phyloP scores from a whole-genome alignment of 805 yeast species.

The Cyberlindnera maritima region DNA sequence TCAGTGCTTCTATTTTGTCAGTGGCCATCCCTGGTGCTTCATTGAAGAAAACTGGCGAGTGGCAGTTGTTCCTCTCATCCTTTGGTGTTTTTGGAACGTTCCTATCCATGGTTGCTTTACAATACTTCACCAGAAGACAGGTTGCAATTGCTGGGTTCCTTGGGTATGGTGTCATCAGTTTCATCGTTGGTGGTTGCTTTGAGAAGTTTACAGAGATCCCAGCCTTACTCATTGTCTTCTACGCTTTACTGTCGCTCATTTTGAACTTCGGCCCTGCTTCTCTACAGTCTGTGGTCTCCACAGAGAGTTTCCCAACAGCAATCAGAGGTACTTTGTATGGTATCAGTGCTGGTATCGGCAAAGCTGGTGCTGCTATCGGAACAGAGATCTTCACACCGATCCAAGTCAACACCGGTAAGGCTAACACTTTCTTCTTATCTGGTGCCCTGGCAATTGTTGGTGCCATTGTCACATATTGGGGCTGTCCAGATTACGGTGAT shows the following conservation, averaged over 20 bases:
- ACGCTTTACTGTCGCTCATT: conserved; percentile 42
- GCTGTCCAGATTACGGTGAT: conserved; percentile 43
- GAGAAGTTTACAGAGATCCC: conserved; percentile 26
- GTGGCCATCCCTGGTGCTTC: conserved; percentile 36
- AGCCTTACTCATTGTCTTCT: conserved; percentile 40
- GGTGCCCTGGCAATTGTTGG: conserved; percentile 31
- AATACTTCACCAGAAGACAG: conserved; percentile 8
- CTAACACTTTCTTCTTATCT: conserved; percentile 47
- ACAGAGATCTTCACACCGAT: conserved; percentile 46
- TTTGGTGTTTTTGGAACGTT: conserved; percentile 13
- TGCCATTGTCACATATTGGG: conserved; percentile 38
- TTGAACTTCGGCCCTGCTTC: conserved; percentile 50
- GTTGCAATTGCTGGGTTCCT: conserved; percentile 9
- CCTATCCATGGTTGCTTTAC: conserved; percentile 2
- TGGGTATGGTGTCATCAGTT: conserved; percentile 39
- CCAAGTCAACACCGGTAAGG: conserved; percentile 39
- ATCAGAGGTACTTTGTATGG: conserved; percentile 49
- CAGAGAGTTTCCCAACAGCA: conserved; percentile 50
- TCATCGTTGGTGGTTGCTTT: conserved; percentile 44
- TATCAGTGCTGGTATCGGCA: conserved; percentile 47
- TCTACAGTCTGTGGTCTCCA: conserved; percentile 41
- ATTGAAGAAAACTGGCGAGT: conserved; percentile 12
- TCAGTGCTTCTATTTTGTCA: conserved; percentile 46
- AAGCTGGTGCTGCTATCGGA: conserved; percentile 52
- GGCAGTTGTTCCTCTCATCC: conserved; percentile 13